These are phyloP conservation scores for Microdochium bolleyi DNA, from an alignment of 2,329 filamentous ascomycete species.

Conservation along the genomic window DNA sequence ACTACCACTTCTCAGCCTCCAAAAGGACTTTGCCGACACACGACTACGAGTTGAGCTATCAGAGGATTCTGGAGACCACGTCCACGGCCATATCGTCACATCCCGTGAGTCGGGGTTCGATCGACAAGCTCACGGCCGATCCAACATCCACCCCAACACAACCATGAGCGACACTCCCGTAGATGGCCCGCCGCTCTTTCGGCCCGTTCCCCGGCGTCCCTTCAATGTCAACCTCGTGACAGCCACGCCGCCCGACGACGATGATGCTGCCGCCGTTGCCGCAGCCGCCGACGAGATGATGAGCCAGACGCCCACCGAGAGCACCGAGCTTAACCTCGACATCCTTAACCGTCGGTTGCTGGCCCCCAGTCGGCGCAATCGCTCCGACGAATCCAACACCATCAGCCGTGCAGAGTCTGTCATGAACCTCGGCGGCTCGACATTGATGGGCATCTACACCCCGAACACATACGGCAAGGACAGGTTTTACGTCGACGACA, in stretches of 20 bases:
- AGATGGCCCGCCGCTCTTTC: slow-evolving; percentile 48
- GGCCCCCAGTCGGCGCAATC: slow-evolving; percentile 11
- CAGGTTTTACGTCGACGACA: slow-evolving; percentile 24
- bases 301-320: slow-evolving; percentile 37
- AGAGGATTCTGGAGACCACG: no score
- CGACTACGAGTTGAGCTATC: no score
- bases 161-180: slow-evolving; percentile 13
- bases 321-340: slow-evolving; percentile 29
- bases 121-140: not conserved
- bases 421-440: slow-evolving; percentile 81
- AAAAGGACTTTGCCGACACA: no score
- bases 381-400: slow-evolving; percentile 20
- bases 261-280: no score
- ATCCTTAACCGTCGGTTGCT: slow-evolving; percentile 24
- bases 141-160: not conserved
- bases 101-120: not conserved
- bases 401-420: slow-evolving; percentile 68
- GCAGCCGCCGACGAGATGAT: not conserved
- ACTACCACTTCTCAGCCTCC: no score
- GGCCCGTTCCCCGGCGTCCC: slow-evolving; percentile 63
- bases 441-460: slow-evolving; percentile 85
- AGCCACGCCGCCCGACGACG: slow-evolving; percentile 34
- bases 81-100: no score
- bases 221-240: slow-evolving; percentile 52
- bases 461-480: slow-evolving; percentile 49